Evolutionary conservation across 768 basidiomycete genomes (phyloP).

Genomic region (Agaricus blazei): DNA sequence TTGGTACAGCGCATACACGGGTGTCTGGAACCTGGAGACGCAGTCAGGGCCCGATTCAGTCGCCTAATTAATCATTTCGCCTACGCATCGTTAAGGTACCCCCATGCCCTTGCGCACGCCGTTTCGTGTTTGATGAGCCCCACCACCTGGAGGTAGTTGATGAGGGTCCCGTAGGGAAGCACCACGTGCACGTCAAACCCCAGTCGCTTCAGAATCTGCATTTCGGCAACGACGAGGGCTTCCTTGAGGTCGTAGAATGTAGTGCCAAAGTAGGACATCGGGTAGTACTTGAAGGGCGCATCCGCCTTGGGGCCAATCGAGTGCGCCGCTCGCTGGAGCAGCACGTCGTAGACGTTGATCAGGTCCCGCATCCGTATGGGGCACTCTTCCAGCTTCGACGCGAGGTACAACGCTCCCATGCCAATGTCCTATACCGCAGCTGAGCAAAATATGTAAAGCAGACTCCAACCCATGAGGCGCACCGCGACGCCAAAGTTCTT

Average conservation of each 20-base stretch:
- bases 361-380: constrained; percentile 89
- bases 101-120: constrained; percentile 83
- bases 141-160: constrained; percentile 90
- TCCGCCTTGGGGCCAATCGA: constrained; percentile 28
- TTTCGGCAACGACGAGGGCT: constrained; percentile 88
- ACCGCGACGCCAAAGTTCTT: constrained; percentile 93
- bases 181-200: constrained; percentile 95
- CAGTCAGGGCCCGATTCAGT: not conserved
- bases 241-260: constrained; percentile 96
- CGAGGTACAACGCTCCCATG: constrained; percentile 84
- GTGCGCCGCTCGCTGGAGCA: constrained; percentile 72
- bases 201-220: constrained; percentile 94
- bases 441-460: not conserved
- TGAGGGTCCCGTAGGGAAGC: constrained; percentile 88
- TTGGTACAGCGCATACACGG: constrained; percentile 85
- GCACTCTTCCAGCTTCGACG: constrained; percentile 91
- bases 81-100: constrained; percentile 93
- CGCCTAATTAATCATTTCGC: constrained; percentile 23
- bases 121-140: constrained; percentile 71
- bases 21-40: constrained; percentile 78
- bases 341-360: constrained; percentile 89
- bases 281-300: constrained; percentile 58
- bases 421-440: constrained; percentile 60
- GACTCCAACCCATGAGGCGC: constrained; percentile 25
- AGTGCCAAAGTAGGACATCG: constrained; percentile 86